Conservation (phyloP, 768 basidiomycete genomes). For the Ramaria rubella region DNA sequence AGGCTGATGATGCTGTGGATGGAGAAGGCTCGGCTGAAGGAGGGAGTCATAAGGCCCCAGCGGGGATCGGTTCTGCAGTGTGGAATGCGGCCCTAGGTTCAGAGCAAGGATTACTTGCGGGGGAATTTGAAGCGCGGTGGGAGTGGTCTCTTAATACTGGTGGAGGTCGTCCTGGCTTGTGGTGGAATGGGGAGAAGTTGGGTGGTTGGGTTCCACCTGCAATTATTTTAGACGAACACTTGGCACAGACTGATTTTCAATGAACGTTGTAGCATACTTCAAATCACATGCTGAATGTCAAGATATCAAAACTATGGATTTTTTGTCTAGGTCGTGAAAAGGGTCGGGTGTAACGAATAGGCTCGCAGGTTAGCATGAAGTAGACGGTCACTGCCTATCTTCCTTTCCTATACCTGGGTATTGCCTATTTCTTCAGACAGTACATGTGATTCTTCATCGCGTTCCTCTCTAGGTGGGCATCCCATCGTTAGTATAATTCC, state of each 20-base stretch:
- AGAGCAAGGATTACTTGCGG: slow-evolving; percentile 47
- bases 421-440: no score
- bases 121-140: slow-evolving; percentile 62
- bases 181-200: slow-evolving; percentile 31
- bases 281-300: no score
- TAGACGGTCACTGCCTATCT: no score
- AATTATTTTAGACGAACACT: not conserved
- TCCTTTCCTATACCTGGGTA: no score
- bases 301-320: no score
- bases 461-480: no score
- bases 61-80: slow-evolving; percentile 42
- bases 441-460: no score
- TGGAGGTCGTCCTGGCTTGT: slow-evolving; percentile 35
- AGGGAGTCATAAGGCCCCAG: slow-evolving; percentile 9
- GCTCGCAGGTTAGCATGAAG: no score
- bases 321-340: no score
- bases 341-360: no score
- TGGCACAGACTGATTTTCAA: not conserved
- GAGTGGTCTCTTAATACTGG: slow-evolving; percentile 32
- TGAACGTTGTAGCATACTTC: no score
- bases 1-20: slow-evolving; percentile 5
- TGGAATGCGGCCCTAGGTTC: slow-evolving; percentile 67
- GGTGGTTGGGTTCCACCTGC: slow-evolving; percentile 17
- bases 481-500: not conserved
- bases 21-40: slow-evolving; percentile 11